Base-by-base conservation (phyloP, 2,329 filamentous ascomycete species). In the Colletotrichum lupini region DNA sequence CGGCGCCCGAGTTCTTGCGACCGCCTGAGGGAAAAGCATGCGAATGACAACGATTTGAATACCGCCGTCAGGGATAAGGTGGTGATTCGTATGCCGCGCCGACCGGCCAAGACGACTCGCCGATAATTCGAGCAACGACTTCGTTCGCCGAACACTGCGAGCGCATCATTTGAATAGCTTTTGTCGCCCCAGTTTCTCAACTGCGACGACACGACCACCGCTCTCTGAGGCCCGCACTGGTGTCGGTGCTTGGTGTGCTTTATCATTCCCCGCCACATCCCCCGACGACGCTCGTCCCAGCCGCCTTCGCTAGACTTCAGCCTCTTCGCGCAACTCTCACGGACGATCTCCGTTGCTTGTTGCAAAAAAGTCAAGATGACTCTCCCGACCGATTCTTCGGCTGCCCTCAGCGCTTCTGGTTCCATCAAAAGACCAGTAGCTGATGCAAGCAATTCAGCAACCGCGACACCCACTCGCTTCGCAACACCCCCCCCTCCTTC, bases 401-500 rank as follows among this genome's bases (percentile, higher is more conserved):
- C 76, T 37, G 71, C 74, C 63, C 66, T 78, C 22, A 76, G 76
- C 37, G 75, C 75, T 49, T 75, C 77, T 24, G 64, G 78, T 75
- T 75, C 80, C 42, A 72, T 78, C 62, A 81, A 82, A 77, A 78
- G 80, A 77, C 61, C 80, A 67, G 77, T 78, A 70, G 61, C 79
- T 76, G 77, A 86, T 76, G 76, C 80, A 67, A 76, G 78, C 74
- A 77, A 82, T 80, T 78, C 83, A 53, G 76, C 81, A 53, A 72
- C 78, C 56, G 78, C 78, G 60, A 81, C 79, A 59, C 80, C 84
- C 37, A 78, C 79, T 66, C 83, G 84, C 72, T 81, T 82, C 71
- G 80, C 83, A 52, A 87, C 86, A 52, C 85, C 87, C 57, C 86
- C 85, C 19, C 83, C 84, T 35, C 83, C 83, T 42, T 79, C 83